Evolutionary conservation across 192 early-diverging fungal genomes (phyloP), one percentile per base, ranked within the genome.

Genomic region (Backusella morwellensis): DNA sequence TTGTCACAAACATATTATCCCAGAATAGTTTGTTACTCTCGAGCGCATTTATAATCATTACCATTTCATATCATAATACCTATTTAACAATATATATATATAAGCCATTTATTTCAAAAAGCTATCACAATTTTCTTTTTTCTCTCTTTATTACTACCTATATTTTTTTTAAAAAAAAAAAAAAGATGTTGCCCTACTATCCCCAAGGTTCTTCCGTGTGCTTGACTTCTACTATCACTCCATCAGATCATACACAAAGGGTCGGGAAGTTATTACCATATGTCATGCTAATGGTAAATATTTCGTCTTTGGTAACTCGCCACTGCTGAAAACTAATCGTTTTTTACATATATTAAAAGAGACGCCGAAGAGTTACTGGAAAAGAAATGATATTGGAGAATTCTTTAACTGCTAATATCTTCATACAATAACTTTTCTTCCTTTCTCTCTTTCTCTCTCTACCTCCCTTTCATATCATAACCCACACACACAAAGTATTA

Each of bases 151-250:
- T 26, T 29, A 21, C 5, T 23, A n/a, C 4, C n/a, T 52, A 19
- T n/a, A 17, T 52, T n/a, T 52, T 21, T n/a, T n/a, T n/a, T n/a
- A n/a, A n/a, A n/a, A 52, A n/a, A 50, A 52, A 52, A 0, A 52
- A 19, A 52, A 63, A 26, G 12, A 63, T 63, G 56, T 15, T 63
- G 26, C 56, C 56, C 11, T 26, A 29, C 23, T 29, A 63, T 63
- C 56, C 21, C 4, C 56, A 63, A 63, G 23, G 56, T 29, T 63
- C 56, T 29, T 63, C 56, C 2, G 56, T 26, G 3, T 63, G 56
- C 56, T 63, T 63, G 23, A 63, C 56, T 63, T 63, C 56, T 63
- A 59, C 54, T 9, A 63, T 63, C 29, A 63, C 56, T 26, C 56
- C 56, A 29, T 63, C 56, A 63, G 56, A 63, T 26, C 56, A 63